These are phyloP conservation scores for Penstemon davidsonii DNA, from an alignment of 257 asterid species.

Conservation along the genomic window DNA sequence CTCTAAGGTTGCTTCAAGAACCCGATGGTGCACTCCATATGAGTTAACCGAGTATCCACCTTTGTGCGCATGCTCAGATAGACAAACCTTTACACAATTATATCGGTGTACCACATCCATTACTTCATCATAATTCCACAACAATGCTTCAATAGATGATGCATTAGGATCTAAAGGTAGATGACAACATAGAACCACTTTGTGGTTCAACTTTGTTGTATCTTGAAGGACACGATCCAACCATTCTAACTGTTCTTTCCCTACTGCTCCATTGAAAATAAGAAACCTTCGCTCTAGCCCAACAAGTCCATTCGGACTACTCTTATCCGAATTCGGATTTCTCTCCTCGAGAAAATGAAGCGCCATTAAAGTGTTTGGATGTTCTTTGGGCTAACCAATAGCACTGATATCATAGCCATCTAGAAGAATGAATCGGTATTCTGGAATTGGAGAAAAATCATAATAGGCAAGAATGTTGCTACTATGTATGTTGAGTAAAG, in stretches of 20 bases:
- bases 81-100: conserved; percentile 78
- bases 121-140: conserved; percentile 92
- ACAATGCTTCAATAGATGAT: conserved; percentile 52
- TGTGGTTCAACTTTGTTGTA: conserved; percentile 60
- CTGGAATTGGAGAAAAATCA: conserved; percentile 80
- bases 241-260: conserved; percentile 82
- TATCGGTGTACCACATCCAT: conserved; percentile 73
- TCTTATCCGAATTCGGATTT: conserved; percentile 82
- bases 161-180: conserved; percentile 70
- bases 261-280: conserved; percentile 90
- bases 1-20: conserved; percentile 88
- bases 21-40: conserved; percentile 78
- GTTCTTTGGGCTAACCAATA: conserved; percentile 83
- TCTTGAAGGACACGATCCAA: conserved; percentile 65
- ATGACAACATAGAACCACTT: conserved; percentile 74
- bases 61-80: conserved; percentile 80
- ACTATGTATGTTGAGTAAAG: conserved; percentile 57
- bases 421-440: conserved; percentile 72
- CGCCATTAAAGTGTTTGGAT: conserved; percentile 62
- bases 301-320: conserved; percentile 82
- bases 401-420: conserved; percentile 89
- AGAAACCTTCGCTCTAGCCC: conserved; percentile 78
- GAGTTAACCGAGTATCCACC: conserved; percentile 74
- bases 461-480: conserved; percentile 58
- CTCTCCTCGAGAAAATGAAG: conserved; percentile 54